Percentiles rank a stretch among this genome's conserved stretches.
Conservation (phyloP, 169 alveolate genomes). For the Eimeria maxima region DNA sequence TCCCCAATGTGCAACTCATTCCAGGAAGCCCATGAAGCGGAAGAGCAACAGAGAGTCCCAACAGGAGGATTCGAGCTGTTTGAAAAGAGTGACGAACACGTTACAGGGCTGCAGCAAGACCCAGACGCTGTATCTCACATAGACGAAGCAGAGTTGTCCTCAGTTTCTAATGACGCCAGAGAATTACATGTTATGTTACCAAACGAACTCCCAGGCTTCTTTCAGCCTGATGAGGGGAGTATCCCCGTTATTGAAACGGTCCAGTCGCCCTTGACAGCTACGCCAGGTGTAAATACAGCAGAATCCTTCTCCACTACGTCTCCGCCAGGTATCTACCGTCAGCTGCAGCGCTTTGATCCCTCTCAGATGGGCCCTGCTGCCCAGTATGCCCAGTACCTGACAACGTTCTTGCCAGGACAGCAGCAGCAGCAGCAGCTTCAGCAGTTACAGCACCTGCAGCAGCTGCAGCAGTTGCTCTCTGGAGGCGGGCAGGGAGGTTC, state of each 20-base stretch:
- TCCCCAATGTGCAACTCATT: neutral
- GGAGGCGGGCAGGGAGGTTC: neutral
- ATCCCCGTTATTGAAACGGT: neutral
- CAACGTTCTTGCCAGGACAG: slow-evolving; percentile 19
- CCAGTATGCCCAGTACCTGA: slow-evolving; percentile 54
- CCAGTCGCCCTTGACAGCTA: neutral
- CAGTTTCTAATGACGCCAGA: neutral
- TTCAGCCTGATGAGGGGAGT: neutral
- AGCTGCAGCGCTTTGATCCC: slow-evolving; percentile 31
- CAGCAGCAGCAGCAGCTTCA: slow-evolving; percentile 44
- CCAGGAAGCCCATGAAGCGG: neutral
- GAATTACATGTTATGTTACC: neutral
- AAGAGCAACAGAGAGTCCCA: neutral
- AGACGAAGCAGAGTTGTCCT: neutral
- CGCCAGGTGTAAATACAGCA: neutral
- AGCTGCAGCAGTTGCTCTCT: slow-evolving; percentile 1
- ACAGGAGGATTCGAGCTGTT: neutral
- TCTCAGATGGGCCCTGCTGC: slow-evolving; percentile 35
- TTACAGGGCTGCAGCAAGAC: neutral
- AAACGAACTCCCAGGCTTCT: neutral
- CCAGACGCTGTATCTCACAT: neutral
- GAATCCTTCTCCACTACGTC: neutral
- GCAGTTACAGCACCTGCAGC: slow-evolving; percentile 29
- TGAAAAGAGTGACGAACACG: neutral
- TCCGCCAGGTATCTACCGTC: neutral